Base-by-base conservation (phyloP, 2,329 filamentous ascomycete species). In the Ceratocystis smalleyi region DNA sequence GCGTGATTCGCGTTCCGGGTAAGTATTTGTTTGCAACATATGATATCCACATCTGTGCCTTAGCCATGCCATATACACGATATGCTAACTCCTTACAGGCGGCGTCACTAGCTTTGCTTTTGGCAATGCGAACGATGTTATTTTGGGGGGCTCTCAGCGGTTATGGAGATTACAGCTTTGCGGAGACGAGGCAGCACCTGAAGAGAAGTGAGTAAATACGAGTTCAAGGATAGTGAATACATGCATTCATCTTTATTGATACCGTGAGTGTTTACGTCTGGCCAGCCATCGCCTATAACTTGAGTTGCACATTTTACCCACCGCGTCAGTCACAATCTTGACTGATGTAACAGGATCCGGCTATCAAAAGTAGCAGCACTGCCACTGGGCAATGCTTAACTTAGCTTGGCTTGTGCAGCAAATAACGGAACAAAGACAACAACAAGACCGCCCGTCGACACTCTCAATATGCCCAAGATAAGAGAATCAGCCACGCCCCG, bases 1-100 rank as follows among this genome's bases (percentile, higher is more conserved):
- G 78, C 3, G 75, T 75, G 57, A 76, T 79, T 8, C 45, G 76
- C 0, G 70, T 77, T 0, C 71, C 73, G 0, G 77, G 75, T 67
- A 62, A 61, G 64, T 64, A n/a, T n/a, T n/a, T 43, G 15, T 27
- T 40, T 40, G 35, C 35, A 40, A 5, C 12, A 15, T 5, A 15
- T 12, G 35, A 40, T 15, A 12, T 40, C 4, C 12, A 40, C 51
- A 43, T 32, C 12, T 19, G 4, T 49, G 1, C 32, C 40, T 2
- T 49, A 19, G 22, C 5, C 19, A 45, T 43, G 22, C 5, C 19
- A 45, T 43, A 47, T 5, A 32, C 12, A 22, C 12, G 5, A 15
- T n/a, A 43, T 59, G 19, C 61, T 63, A 59, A 65, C 57, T 27
- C 8, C 57, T 45, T 40, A 6, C 19, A 67, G 66, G 64, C 35